These are phyloP conservation scores for Marasmius sp. DNA, from an alignment of 1,284 basidiomycete species.

Conservation along the genomic window DNA sequence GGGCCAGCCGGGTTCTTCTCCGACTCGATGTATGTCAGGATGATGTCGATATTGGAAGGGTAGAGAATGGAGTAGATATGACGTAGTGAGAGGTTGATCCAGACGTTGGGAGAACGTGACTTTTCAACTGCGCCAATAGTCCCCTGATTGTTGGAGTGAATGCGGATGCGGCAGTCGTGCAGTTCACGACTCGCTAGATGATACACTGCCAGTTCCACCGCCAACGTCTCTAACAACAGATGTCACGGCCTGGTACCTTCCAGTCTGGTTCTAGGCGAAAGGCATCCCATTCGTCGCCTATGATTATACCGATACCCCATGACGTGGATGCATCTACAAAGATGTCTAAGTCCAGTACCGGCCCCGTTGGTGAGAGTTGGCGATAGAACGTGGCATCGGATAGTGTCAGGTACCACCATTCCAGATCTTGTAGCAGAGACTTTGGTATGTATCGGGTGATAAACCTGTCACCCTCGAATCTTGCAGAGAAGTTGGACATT, in stretches of 20 bases:
- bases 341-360: not conserved
- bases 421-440: not conserved
- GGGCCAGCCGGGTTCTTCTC: slow-evolving; percentile 24
- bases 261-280: too few species aligned
- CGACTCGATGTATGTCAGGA: slow-evolving; percentile 27
- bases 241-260: slow-evolving; percentile 2
- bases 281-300: not conserved
- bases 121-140: slow-evolving; percentile 35
- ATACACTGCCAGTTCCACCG: not conserved
- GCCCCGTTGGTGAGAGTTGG: not conserved
- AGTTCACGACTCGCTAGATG: too few species aligned
- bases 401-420: not conserved
- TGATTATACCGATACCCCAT: slow-evolving; percentile 6
- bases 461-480: not conserved
- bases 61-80: slow-evolving; percentile 20
- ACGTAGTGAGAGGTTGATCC: slow-evolving; percentile 17
- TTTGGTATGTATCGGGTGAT: not conserved
- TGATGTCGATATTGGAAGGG: slow-evolving; percentile 22
- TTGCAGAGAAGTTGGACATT: slow-evolving; percentile 7
- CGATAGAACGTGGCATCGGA: not conserved
- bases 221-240: slow-evolving; percentile 12
- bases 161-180: too few species aligned
- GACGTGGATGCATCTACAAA: slow-evolving; percentile 5
- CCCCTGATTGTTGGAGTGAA: slow-evolving; percentile 30
- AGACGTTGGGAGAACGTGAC: too few species aligned